Evolutionary conservation across 768 basidiomycete species (phyloP).

Genomic region (Lentinula guzmanii): DNA sequence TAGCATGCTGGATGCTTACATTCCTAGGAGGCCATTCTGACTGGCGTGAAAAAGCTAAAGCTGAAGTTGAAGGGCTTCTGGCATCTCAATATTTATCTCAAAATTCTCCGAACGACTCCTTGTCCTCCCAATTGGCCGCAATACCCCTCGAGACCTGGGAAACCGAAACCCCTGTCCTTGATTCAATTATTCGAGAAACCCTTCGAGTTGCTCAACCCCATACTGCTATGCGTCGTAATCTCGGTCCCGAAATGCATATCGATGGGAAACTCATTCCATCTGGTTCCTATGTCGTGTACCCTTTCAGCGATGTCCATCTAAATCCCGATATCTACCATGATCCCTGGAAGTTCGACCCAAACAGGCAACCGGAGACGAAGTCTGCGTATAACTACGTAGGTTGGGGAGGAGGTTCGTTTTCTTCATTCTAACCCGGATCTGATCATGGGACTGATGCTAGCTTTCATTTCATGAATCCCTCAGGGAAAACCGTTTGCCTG

Average conservation of each 20-base stretch:
- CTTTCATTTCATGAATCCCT: conserved; percentile 7
- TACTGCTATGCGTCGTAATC: conserved; percentile 74
- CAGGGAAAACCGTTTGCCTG: conserved; percentile 66
- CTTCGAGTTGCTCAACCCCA: conserved; percentile 76
- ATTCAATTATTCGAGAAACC: conserved; percentile 71
- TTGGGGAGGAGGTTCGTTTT: conserved; percentile 70
- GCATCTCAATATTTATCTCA: conserved; percentile 28
- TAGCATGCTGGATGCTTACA: conserved; percentile 70
- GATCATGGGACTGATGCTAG: background rate
- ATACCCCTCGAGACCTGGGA: conserved; percentile 72
- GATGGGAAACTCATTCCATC: conserved; percentile 65
- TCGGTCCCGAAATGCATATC: conserved; percentile 67
- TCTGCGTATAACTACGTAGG: conserved; percentile 61
- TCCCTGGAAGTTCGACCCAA: conserved; percentile 75
- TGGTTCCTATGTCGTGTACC: conserved; percentile 73
- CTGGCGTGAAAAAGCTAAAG: conserved; percentile 56
- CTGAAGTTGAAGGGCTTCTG: conserved; percentile 55
- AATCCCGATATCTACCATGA: conserved; percentile 66
- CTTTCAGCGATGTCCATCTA: conserved; percentile 76
- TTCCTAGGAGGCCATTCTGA: conserved; percentile 63
- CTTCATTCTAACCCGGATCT: conserved; percentile 9
- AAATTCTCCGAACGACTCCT: conserved; percentile 18
- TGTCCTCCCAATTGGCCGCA: conserved; percentile 43
- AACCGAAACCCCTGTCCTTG: conserved; percentile 59
- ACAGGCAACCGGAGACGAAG: conserved; percentile 29